Evolutionary conservation across 2,329 filamentous ascomycete species (phyloP).

Genomic region (Fusarium secorum): DNA sequence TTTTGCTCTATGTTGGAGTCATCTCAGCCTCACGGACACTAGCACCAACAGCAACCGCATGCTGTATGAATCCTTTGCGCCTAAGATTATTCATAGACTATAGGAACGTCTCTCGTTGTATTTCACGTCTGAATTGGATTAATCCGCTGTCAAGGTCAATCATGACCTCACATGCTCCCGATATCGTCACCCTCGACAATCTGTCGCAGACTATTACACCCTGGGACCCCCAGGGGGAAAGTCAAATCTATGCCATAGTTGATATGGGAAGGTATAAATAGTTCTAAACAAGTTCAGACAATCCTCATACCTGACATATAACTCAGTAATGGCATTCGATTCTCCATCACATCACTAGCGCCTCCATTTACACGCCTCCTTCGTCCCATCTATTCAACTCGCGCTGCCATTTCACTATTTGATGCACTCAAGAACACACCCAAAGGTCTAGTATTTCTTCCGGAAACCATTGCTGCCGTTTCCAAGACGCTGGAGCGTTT

Average conservation of each 20-base stretch:
- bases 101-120: not conserved
- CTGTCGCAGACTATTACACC: constrained; percentile 56
- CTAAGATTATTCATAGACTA: not conserved
- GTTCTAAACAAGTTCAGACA: not conserved
- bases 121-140: not conserved
- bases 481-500: constrained; percentile 74
- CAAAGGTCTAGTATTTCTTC: constrained; percentile 54
- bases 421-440: constrained; percentile 72
- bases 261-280: constrained; percentile 65
- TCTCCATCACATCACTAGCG: constrained; percentile 85
- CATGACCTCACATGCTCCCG: constrained; percentile 45
- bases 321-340: constrained; percentile 86
- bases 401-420: constrained; percentile 84
- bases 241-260: constrained; percentile 64
- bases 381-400: constrained; percentile 78
- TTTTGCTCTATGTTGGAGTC: not conserved
- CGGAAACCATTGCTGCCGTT: constrained; percentile 70
- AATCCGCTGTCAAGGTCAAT: not conserved
- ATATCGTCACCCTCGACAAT: constrained; percentile 62
- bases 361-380: constrained; percentile 76
- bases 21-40: not conserved
- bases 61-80: not conserved
- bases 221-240: constrained; percentile 57
- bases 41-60: not conserved
- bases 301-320: not conserved